phyloP scores from a whole-genome alignment of 345 rosid genomes.

The Lepidium africanum region DNA sequence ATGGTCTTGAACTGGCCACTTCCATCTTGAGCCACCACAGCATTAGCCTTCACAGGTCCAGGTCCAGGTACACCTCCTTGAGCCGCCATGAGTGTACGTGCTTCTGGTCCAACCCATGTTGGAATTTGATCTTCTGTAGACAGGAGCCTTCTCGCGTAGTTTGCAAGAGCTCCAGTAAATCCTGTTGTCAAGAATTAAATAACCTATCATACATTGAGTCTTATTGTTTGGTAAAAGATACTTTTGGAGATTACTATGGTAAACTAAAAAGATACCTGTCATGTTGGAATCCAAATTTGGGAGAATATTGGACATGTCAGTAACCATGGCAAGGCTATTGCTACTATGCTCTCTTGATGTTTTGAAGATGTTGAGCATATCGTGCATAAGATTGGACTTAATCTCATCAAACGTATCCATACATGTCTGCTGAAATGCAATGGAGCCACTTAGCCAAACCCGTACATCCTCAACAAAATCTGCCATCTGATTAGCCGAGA shows the following conservation, averaged over 20 bases:
- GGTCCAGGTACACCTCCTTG: slow-evolving; percentile 1
- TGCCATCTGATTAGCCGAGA: slow-evolving; percentile 30
- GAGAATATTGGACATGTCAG: slow-evolving; percentile 32
- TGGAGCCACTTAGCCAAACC: slow-evolving; percentile 69
- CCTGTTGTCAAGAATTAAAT: slow-evolving; percentile 11
- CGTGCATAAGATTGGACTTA: slow-evolving; percentile 30
- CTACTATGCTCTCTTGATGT: slow-evolving; percentile 45
- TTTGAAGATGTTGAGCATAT: slow-evolving; percentile 38
- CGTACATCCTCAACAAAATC: slow-evolving; percentile 41
- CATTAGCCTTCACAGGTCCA: slow-evolving; percentile 32
- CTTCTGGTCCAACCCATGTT: slow-evolving; percentile 36
- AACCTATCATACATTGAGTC: neutral
- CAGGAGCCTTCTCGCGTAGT: slow-evolving; percentile 30
- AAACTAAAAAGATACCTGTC: slow-evolving; percentile 7
- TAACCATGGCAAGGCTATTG: slow-evolving; percentile 70
- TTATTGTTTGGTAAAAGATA: neutral
- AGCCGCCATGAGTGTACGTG: slow-evolving; percentile 32
- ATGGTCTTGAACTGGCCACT: slow-evolving; percentile 62
- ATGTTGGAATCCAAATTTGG: slow-evolving; percentile 19
- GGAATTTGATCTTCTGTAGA: slow-evolving; percentile 32
- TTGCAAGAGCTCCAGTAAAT: neutral
- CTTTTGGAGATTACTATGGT: neutral
- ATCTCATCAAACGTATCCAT: slow-evolving; percentile 58
- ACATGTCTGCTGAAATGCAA: slow-evolving; percentile 71
- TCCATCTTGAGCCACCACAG: slow-evolving; percentile 61